phyloP scores from a whole-genome alignment of 1,284 basidiomycete species.

The Ceratobasidium sp. region DNA sequence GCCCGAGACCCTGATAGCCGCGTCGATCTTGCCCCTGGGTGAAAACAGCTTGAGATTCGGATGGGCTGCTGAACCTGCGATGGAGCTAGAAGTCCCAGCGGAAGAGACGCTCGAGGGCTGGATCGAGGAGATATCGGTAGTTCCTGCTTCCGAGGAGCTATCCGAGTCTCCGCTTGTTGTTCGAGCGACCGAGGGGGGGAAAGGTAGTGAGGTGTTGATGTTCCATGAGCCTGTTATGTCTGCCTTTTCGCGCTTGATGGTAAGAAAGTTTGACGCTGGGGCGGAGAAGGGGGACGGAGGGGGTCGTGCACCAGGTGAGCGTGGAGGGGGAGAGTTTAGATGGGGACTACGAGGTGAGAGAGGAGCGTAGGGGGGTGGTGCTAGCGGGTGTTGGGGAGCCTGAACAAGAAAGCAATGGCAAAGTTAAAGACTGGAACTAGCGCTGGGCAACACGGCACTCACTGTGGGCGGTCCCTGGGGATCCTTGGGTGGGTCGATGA shows the following conservation, averaged over 20 bases:
- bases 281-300: constrained; percentile 39
- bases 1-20: constrained; percentile 39
- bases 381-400: constrained; percentile 3
- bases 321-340: constrained; percentile 15
- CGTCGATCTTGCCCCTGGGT: constrained; percentile 40
- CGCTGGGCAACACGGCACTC: neutral
- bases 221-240: constrained; percentile 42
- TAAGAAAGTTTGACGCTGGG: constrained; percentile 33
- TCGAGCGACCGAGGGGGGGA: constrained; percentile 3
- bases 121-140: constrained; percentile 10
- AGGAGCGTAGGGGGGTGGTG: constrained; percentile 26
- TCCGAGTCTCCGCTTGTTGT: constrained; percentile 26
- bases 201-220: constrained; percentile 35
- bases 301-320: constrained; percentile 25
- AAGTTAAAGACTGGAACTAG: neutral
- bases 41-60: constrained; percentile 34
- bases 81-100: neutral
- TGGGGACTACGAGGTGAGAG: neutral
- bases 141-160: constrained; percentile 20
- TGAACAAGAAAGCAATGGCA: neutral
- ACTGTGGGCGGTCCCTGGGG: constrained; percentile 24
- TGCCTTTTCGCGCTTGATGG: constrained; percentile 37
- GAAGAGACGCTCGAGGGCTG: neutral
- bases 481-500: constrained; percentile 29
- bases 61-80: neutral